Base-by-base conservation (phyloP, 1,284 basidiomycete species). In the Puccinia hordei region DNA sequence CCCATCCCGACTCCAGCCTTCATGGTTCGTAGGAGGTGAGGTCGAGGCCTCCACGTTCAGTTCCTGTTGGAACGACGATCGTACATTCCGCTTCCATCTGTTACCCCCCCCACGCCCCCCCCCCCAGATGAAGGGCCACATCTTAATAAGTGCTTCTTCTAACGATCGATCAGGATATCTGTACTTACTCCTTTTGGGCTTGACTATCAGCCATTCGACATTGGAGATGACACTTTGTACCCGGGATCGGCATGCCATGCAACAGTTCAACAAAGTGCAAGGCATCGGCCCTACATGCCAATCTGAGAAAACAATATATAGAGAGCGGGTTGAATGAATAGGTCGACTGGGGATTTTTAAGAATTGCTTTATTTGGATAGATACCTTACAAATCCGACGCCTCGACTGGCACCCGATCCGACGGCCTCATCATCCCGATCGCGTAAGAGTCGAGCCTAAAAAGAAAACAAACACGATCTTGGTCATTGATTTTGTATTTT, bases 141-240 rank as follows among this genome's bases (percentile, higher is more conserved):
- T n/a, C n/a, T n/a, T n/a, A n/a, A n/a, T n/a, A n/a, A n/a, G n/a
- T n/a, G n/a, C n/a, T n/a, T n/a, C n/a, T n/a, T n/a, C n/a, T n/a
- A n/a, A n/a, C n/a, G n/a, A n/a, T n/a, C n/a, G n/a, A n/a, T n/a
- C n/a, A n/a, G n/a, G n/a, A n/a, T n/a, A n/a, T n/a, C n/a, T n/a
- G n/a, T n/a, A 38, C 74, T 49, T 49, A 77, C 74, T 77, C 74
- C 53, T 77, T 77, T 68, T 77, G 74, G 9, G 74, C 74, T 35
- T 77, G 55, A 33, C 74, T 77, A 68, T 77, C 74, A n/a, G 74
- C 74, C 74, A 77, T 77, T 5, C 74, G 61, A 68, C 74, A 77
- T 57, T 77, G 74, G 24, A 77, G 61, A 38, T 68, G 61, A 57
- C 30, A 53, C 30, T 68, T 63, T 8, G 46, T 53, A 9, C 63